These are phyloP conservation scores for Tricholoma sp. DNA, from an alignment of 768 basidiomycete species.

Conservation along the genomic window DNA sequence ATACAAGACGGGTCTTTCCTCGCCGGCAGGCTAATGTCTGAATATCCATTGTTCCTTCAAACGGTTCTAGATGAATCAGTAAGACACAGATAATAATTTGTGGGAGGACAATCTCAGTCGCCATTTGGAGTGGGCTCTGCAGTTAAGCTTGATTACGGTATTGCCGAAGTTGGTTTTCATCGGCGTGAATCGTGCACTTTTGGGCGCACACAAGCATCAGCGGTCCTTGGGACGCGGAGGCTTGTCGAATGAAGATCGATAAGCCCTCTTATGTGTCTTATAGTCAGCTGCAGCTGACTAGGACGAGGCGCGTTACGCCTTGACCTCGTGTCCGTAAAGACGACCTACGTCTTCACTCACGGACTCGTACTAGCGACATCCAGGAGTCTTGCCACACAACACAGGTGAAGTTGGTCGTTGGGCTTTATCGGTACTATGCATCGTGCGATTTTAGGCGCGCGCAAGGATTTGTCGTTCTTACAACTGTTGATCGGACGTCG, in stretches of 20 bases:
- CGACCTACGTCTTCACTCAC: too few species aligned
- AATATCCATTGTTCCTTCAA: conserved; percentile 22
- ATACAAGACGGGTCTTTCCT: conserved; percentile 20
- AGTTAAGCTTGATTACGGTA: background rate
- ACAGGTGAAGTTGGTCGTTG: too few species aligned
- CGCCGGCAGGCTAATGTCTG: conserved; percentile 31
- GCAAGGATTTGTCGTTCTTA: too few species aligned
- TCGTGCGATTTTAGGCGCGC: too few species aligned
- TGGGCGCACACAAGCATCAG: background rate
- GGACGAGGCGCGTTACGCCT: too few species aligned
- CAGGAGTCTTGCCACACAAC: too few species aligned
- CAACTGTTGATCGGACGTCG: too few species aligned
- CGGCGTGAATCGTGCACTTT: background rate
- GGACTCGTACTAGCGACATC: too few species aligned
- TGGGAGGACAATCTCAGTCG: conserved; percentile 14
- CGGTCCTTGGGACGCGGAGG: background rate
- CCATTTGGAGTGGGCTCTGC: conserved; percentile 21
- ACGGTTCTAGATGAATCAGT: conserved; percentile 23
- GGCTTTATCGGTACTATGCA: too few species aligned
- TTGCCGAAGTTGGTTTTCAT: background rate
- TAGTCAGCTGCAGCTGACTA: too few species aligned
- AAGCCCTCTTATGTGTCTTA: background rate
- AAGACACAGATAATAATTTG: too few species aligned
- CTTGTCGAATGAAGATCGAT: background rate
- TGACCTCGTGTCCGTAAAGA: too few species aligned